phyloP scores from a whole-genome alignment of 2,329 filamentous ascomycete species.

The Pseudogymnoascus sp. region DNA sequence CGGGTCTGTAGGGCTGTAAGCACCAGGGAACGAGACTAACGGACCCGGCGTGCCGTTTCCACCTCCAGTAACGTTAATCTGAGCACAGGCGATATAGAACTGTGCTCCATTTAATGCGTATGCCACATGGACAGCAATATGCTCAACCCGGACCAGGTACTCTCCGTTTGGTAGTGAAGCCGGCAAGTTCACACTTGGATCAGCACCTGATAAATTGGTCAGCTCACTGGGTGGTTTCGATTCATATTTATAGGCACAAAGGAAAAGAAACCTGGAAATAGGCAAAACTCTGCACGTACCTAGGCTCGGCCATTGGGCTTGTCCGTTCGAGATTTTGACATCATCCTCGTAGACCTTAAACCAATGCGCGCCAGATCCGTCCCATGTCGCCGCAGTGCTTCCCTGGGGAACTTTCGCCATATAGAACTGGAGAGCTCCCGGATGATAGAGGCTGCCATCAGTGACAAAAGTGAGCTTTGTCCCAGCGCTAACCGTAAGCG shows the following conservation, averaged over 20 bases:
- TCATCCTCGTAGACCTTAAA: slow-evolving; percentile 23
- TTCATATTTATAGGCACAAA: no score
- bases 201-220: background rate
- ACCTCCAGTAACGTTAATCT: slow-evolving; percentile 34
- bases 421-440: slow-evolving; percentile 15
- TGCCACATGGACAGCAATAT: slow-evolving; percentile 24
- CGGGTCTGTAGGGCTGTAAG: slow-evolving; percentile 29
- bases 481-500: background rate
- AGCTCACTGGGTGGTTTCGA: background rate
- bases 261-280: no score
- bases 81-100: slow-evolving; percentile 31
- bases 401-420: background rate
- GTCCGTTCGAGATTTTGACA: background rate
- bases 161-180: slow-evolving; percentile 29
- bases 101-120: slow-evolving; percentile 14
- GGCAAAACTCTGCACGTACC: no score
- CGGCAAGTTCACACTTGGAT: slow-evolving; percentile 22
- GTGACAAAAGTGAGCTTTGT: background rate
- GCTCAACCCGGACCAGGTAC: slow-evolving; percentile 30
- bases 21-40: slow-evolving; percentile 28
- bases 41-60: slow-evolving; percentile 30
- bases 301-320: no score
- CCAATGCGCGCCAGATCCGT: slow-evolving; percentile 16
- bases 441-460: slow-evolving; percentile 10
- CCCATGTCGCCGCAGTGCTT: background rate